phyloP scores from a whole-genome alignment of 208 protist genomes.

The Leishmania gerbilli region DNA sequence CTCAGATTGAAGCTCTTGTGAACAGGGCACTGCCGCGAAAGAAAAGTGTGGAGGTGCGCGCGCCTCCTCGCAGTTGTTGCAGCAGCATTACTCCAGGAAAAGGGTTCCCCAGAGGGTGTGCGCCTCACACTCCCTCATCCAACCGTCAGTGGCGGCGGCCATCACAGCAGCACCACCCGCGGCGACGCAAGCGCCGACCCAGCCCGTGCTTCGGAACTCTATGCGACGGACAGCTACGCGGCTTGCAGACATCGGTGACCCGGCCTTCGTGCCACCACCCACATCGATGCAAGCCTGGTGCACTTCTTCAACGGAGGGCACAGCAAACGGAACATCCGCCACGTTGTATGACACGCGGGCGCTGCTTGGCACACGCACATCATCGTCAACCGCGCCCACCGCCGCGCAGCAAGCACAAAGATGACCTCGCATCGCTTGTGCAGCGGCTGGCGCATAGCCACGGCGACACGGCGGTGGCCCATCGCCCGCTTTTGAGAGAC shows the following conservation, averaged over 20 bases:
- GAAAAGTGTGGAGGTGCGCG: not conserved
- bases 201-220: conserved; percentile 24
- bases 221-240: not conserved
- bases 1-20: not conserved
- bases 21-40: not conserved
- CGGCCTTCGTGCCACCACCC: not conserved
- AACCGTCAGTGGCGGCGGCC: not conserved
- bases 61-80: not conserved
- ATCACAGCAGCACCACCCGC: conserved; percentile 14
- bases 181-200: conserved; percentile 26
- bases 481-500: not conserved
- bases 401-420: conserved; percentile 27
- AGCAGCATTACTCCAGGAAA: not conserved
- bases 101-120: conserved; percentile 17
- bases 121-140: conserved; percentile 13
- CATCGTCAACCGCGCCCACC: not conserved
- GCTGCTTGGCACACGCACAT: not conserved
- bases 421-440: conserved; percentile 19
- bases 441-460: not conserved
- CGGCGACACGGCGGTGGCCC: not conserved
- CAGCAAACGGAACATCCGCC: conserved; percentile 2
- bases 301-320: conserved; percentile 2
- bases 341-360: not conserved
- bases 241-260: not conserved
- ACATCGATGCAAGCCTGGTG: not conserved